phyloP scores from a whole-genome alignment of 352 stramenopile species.

The Aphanomyces cochlioides region DNA sequence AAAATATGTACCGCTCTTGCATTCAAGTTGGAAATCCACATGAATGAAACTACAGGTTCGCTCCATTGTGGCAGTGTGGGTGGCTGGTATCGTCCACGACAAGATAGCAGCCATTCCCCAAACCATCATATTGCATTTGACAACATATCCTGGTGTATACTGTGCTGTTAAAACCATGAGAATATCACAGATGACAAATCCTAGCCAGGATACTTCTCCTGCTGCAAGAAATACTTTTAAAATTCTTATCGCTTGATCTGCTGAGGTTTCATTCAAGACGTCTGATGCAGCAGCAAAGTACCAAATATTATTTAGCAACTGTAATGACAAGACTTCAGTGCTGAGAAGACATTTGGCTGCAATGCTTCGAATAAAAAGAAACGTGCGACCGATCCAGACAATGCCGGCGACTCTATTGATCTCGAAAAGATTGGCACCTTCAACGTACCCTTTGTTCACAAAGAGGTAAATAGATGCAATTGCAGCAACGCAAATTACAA shows the following conservation, averaged over 20 bases:
- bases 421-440: conserved; percentile 10
- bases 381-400: conserved; percentile 17
- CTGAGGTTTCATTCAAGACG: not conserved
- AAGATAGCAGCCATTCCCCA: not conserved
- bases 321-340: not conserved
- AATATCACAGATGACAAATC: conserved; percentile 14
- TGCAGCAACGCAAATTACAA: conserved; percentile 4
- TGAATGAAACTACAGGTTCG: not conserved
- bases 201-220: conserved; percentile 16
- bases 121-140: not conserved
- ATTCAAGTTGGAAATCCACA: conserved; percentile 15
- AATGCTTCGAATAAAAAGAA: conserved; percentile 7
- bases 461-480: not conserved
- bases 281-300: not conserved
- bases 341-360: not conserved
- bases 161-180: conserved; percentile 22
- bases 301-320: not conserved
- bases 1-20: not conserved
- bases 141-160: conserved; percentile 2
- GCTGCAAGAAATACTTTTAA: conserved; percentile 11
- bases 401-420: conserved; percentile 2
- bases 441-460: not conserved
- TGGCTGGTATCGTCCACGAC: not conserved
- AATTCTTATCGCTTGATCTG: not conserved
- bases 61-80: not conserved